Base-by-base conservation (phyloP, 2,329 filamentous ascomycete species). In the Hysterium pulicare region DNA sequence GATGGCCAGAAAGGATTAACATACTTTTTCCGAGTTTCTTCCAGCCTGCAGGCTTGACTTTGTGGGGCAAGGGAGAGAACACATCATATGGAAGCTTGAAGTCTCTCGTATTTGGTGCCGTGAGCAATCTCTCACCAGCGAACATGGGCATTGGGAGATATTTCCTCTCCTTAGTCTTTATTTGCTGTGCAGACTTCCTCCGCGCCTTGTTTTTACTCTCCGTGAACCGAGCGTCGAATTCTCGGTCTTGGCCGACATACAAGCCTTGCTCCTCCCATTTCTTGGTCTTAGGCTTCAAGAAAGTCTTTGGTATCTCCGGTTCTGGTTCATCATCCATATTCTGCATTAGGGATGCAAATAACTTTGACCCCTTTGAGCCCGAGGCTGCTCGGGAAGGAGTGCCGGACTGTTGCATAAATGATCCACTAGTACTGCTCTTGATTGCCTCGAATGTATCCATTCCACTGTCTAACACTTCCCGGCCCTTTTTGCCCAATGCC, bases 21-120 rank as follows among this genome's bases (percentile, higher is more conserved):
- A 73, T 74, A 94, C 88, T 97, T 68, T 87, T 93, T 50, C 89
- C 90, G 54, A 93, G 84, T 64, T 91, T 91, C 53, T 84, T 83
- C 86, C 90, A 98, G 57, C 95, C 89, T 53, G 94, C 84, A 1
- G 91, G 90, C 68, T 95, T 95, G 19, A 90, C 87, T 61, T 95
- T 89, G 2, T 83, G 81, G 3, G 88, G 86, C 16, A 95, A 78
- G 2, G 91, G 91, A 41, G 89, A 87, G 73, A 91, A 97, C 36
- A 95, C 76, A 62, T 95, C 86, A 59, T 82, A 96, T 0, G 93
- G 93, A 22, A 98, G 73, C 66, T 89, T 89, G 69, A 95, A 97
- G 62, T 94, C 83, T 38, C 86, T 78, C 11, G 85, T 55, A 20
- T 64, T 48, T 2, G 57, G 62, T 85, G 46, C 79, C 74, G 41